Base-by-base conservation (phyloP, 2,329 filamentous ascomycete species). In the Arthrobotrys pseudoclavata region DNA sequence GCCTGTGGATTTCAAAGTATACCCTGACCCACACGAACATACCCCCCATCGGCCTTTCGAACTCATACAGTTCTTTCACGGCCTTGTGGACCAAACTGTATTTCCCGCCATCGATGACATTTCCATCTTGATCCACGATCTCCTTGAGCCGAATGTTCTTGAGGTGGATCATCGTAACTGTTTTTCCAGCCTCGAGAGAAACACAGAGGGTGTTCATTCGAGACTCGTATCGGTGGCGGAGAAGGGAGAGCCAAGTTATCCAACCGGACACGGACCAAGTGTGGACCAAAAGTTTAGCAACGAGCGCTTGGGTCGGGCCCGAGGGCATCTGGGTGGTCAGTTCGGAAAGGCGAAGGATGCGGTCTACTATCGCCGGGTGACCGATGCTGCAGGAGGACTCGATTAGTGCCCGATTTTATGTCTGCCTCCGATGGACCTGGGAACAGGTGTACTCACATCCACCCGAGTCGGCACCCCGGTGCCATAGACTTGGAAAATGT, bases 401-500 rank as follows among this genome's bases (percentile, higher is more conserved):
- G 40, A 24, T 62, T 62, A 37, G 40, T 40, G 29, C 18, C 45
- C 3, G 12, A 40, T 15, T 5, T 2, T 37, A 45, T 24, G 47
- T 47, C 3, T 45, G 12, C 18, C 12, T 22, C 0, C 1, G 47
- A 29, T 22, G 10, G n/a, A 10, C 20, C 10, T 26, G 3, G 61
- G 40, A 24, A 7, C 5, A 15, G 45, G n/a, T 31, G 13, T 60
- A n/a, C 69, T 26, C 42, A 76, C 72, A 97, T 90, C 93, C 94
- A 97, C 47, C 95, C 95, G 0, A 97, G 86, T 31, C 95, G 90
- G 82, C 93, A 96, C 1, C 95, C 95, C 0, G 95, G 95, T 0
- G 94, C 94, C 18, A 97, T 88, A 0, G 93, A 96, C 85, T 98
- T 97, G 82, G 92, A 96, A 84, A 97, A 97, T 0, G 94, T 97